phyloP scores from a whole-genome alignment of 768 basidiomycete species.

The Boletus reticuloceps region DNA sequence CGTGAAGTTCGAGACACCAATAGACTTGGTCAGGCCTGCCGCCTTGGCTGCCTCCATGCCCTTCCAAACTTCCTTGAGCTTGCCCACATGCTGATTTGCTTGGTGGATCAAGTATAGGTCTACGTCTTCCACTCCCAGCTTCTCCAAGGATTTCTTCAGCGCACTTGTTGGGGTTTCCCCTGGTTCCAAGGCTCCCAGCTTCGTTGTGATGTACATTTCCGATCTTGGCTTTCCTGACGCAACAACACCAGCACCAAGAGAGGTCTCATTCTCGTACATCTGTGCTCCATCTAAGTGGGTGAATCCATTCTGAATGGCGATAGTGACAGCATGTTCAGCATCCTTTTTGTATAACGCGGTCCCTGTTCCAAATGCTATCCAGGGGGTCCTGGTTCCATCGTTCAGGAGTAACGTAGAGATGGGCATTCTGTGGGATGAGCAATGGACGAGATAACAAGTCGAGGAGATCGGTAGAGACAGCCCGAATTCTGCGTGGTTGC shows the following conservation, averaged over 20 bases:
- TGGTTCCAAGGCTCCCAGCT: conserved; percentile 36
- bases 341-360: conserved; percentile 49
- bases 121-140: conserved; percentile 52
- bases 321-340: conserved; percentile 35
- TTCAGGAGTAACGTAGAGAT: conserved; percentile 45
- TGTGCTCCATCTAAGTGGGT: conserved; percentile 68
- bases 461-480: neutral
- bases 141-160: conserved; percentile 51
- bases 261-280: conserved; percentile 53
- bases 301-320: conserved; percentile 55
- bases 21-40: conserved; percentile 39
- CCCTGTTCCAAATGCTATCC: conserved; percentile 63
- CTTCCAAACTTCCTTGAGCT: conserved; percentile 53
- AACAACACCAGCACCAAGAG: conserved; percentile 49
- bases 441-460: conserved; percentile 6
- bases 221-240: conserved; percentile 50
- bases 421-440: conserved; percentile 17
- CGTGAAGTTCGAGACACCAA: conserved; percentile 59
- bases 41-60: conserved; percentile 56
- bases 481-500: neutral
- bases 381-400: conserved; percentile 51
- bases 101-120: conserved; percentile 65
- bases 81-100: conserved; percentile 38
- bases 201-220: conserved; percentile 62
- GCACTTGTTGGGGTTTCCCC: conserved; percentile 48